Base-by-base conservation (phyloP, 768 basidiomycete genomes). In the Auricularia heimuer region DNA sequence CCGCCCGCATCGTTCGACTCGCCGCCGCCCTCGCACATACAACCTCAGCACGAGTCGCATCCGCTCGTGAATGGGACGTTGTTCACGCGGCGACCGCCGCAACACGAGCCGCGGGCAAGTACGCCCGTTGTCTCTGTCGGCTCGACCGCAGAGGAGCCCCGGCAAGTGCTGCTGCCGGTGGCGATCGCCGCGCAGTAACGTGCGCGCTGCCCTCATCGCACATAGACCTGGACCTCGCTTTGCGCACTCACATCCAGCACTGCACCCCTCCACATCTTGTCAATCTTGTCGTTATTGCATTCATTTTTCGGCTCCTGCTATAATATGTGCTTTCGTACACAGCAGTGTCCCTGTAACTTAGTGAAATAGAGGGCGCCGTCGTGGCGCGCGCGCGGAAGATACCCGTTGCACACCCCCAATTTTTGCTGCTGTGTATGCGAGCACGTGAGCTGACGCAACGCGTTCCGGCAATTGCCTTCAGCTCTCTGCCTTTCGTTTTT, bases 1-100 rank as follows among this genome's bases (percentile, higher is more conserved):
- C 77, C 77, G 1, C 77, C 77, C 35, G 70, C 74, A n/a, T 78
- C 77, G 60, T 66, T 76, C 62, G 77, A 78, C 71, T 76, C 75
- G 35, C 76, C 77, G 29, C 76, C 76, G 8, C 65, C 56, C 4
- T 42, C 39, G 39, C 39, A 42, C 39, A 42, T 42, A 42, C 39
- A 42, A 8, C 39, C 39, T 8, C 39, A 42, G 39, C 39, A 42
- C 39, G 39, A 42, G 39, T 7, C 39, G 16, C 18, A 21, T 18
- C 18, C 21, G 10, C 11, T 51, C 11, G 11, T 8, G 47, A 51
- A 51, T 3, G 47, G 47, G 18, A 51, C 14, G 0, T 18, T 51
- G 47, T 51, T 51, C 16, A 21, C 47, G 47, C 47, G 47, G 18
- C 7, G 47, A 18, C 47, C 47, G 16, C 47, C 47, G 11, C 47